Percentiles rank a stretch among this genome's conserved stretches.
Conservation (phyloP, 1,284 basidiomycete genomes). For the Heterobasidion parviporum region DNA sequence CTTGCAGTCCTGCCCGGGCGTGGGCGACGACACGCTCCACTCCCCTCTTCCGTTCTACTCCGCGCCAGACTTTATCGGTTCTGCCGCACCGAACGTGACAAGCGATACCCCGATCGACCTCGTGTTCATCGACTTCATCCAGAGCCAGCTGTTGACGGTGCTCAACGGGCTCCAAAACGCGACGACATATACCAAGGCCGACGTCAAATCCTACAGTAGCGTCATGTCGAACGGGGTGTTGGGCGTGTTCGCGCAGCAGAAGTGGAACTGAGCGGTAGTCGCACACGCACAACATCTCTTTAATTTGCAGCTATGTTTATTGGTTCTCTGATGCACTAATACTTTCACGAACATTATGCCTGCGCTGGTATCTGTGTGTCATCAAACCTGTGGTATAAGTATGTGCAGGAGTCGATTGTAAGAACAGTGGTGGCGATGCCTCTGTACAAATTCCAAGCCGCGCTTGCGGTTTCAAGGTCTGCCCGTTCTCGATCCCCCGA, state of each 20-base stretch:
- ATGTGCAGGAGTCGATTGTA: too few relatives aligned
- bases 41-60: slow-evolving; percentile 46
- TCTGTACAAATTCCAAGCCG: too few relatives aligned
- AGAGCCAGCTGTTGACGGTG: slow-evolving; percentile 38
- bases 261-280: slow-evolving; percentile 40
- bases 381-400: too few relatives aligned
- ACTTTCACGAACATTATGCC: too few relatives aligned
- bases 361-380: too few relatives aligned
- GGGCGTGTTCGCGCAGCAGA: slow-evolving; percentile 51
- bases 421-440: too few relatives aligned
- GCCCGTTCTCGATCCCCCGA: too few relatives aligned
- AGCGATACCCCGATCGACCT: slow-evolving; percentile 51
- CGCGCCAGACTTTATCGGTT: slow-evolving; percentile 52
- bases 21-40: slow-evolving; percentile 64
- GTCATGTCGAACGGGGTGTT: slow-evolving; percentile 41
- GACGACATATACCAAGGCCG: slow-evolving; percentile 40
- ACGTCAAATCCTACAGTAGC: slow-evolving; percentile 45
- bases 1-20: slow-evolving; percentile 55
- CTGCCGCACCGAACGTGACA: slow-evolving; percentile 40
- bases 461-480: too few relatives aligned
- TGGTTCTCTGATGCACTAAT: too few relatives aligned
- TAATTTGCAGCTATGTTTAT: too few relatives aligned
- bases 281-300: too few relatives aligned
- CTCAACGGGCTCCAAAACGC: slow-evolving; percentile 47
- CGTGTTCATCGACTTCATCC: slow-evolving; percentile 64